Conservation (phyloP, 2,329 filamentous ascomycete species). For the Pyricularia sp. region DNA sequence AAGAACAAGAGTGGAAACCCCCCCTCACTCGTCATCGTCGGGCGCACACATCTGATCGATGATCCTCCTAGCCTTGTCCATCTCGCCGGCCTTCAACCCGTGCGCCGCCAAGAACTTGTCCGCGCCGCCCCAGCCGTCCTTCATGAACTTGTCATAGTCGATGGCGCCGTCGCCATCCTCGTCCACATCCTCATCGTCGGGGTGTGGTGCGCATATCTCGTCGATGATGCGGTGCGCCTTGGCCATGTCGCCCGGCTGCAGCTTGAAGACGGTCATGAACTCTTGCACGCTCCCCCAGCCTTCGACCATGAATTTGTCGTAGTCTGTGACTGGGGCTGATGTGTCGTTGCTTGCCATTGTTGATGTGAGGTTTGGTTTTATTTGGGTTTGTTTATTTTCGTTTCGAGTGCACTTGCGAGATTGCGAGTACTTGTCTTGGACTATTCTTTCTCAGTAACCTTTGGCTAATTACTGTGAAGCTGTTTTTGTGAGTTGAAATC, state of each 20-base stretch:
- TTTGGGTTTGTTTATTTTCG: background rate
- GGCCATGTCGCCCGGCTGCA: background rate
- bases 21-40: background rate
- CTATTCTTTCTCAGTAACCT: background rate
- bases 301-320: conserved; percentile 1
- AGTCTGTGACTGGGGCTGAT: background rate
- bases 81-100: background rate
- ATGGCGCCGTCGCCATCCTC: background rate
- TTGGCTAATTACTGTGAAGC: background rate
- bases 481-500: background rate
- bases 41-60: background rate
- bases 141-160: background rate
- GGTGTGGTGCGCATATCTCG: background rate
- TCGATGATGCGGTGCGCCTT: background rate
- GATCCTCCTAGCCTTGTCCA: background rate
- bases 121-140: background rate
- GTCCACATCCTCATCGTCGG: background rate
- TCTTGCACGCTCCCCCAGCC: background rate
- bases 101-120: background rate
- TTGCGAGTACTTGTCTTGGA: background rate
- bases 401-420: background rate
- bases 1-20: background rate
- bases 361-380: background rate
- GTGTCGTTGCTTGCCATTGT: background rate
- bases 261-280: background rate